phyloP scores from a whole-genome alignment of 1,139 yeast genomes.

The Yamadazyma epiphylla region DNA sequence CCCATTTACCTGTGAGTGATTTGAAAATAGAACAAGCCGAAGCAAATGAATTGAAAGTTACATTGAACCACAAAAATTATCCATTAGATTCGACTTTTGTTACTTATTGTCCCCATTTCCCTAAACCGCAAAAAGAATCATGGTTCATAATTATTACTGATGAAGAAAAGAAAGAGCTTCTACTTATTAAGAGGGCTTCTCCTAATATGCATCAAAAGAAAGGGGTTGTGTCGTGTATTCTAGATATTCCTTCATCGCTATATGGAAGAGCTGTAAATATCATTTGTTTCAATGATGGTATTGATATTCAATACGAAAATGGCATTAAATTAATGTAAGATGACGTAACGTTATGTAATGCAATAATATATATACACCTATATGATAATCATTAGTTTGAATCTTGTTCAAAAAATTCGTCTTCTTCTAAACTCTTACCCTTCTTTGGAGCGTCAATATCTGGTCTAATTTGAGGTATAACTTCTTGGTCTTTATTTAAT shows the following conservation, averaged over 20 bases:
- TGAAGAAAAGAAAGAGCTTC: slow-evolving; percentile 40
- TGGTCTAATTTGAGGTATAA: background rate
- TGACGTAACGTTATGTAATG: slow-evolving; percentile 5
- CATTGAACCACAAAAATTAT: slow-evolving; percentile 49
- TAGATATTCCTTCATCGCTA: slow-evolving; percentile 50
- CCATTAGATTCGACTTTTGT: slow-evolving; percentile 59
- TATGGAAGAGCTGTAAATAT: slow-evolving; percentile 43
- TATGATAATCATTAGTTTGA: too few relatives aligned
- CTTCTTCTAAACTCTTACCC: slow-evolving; percentile 26
- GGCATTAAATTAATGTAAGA: too few relatives aligned
- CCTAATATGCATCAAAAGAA: slow-evolving; percentile 47
- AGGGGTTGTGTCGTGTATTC: slow-evolving; percentile 38
- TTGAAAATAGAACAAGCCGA: slow-evolving; percentile 29
- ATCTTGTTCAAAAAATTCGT: slow-evolving; percentile 39
- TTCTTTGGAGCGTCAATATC: slow-evolving; percentile 43
- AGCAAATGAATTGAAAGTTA: slow-evolving; percentile 35
- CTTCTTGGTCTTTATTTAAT: background rate
- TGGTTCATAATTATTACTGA: slow-evolving; percentile 79
- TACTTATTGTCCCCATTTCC: slow-evolving; percentile 76
- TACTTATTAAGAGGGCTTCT: slow-evolving; percentile 63
- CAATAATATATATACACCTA: slow-evolving; percentile 1
- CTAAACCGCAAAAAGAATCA: slow-evolving; percentile 87
- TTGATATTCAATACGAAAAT: slow-evolving; percentile 45
- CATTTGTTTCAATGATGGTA: slow-evolving; percentile 61
- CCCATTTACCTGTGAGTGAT: slow-evolving; percentile 48